Conservation (phyloP, 208 protist genomes). For the Crithidia sp. region DNA sequence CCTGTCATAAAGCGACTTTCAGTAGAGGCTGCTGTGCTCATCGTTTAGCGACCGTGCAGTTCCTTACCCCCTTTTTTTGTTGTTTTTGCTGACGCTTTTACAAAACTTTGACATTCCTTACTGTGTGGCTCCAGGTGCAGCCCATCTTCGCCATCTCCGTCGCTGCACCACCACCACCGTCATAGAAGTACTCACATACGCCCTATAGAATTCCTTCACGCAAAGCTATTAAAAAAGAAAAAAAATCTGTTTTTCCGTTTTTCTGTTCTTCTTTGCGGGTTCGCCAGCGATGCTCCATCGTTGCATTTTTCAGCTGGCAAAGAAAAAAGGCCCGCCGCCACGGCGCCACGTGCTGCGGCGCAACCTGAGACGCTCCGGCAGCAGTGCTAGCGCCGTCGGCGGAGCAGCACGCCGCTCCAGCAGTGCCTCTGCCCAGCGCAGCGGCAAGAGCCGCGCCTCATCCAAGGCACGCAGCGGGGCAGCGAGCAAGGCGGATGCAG, state of each 20-base stretch:
- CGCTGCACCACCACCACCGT: too few species aligned
- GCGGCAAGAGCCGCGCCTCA: neutral
- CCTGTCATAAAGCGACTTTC: too few species aligned
- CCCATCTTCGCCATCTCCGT: too few species aligned
- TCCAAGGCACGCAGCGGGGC: neutral
- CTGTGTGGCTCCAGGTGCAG: too few species aligned
- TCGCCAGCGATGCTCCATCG: slow-evolving; percentile 12
- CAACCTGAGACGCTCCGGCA: slow-evolving; percentile 21
- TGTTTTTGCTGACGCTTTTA: too few species aligned
- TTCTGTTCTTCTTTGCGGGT: neutral
- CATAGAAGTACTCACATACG: too few species aligned
- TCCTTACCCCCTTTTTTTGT: too few species aligned
- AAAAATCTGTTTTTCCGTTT: neutral
- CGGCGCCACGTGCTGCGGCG: slow-evolving; percentile 29
- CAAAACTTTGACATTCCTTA: too few species aligned
- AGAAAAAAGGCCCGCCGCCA: slow-evolving; percentile 19
- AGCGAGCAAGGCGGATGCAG: neutral
- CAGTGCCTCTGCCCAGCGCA: slow-evolving; percentile 4
- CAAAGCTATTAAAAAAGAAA: too few species aligned
- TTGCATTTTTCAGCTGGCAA: slow-evolving; percentile 17
- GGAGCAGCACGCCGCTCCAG: slow-evolving; percentile 2
- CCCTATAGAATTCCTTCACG: too few species aligned
- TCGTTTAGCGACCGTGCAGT: too few species aligned
- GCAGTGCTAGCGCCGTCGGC: neutral
- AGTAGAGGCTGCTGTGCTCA: too few species aligned